A percentile compares a stretch with the other conserved stretches of the same genome.
These are phyloP conservation scores for Komagataella populi DNA, from an alignment of 805 yeast genomes.

Conservation along the genomic window DNA sequence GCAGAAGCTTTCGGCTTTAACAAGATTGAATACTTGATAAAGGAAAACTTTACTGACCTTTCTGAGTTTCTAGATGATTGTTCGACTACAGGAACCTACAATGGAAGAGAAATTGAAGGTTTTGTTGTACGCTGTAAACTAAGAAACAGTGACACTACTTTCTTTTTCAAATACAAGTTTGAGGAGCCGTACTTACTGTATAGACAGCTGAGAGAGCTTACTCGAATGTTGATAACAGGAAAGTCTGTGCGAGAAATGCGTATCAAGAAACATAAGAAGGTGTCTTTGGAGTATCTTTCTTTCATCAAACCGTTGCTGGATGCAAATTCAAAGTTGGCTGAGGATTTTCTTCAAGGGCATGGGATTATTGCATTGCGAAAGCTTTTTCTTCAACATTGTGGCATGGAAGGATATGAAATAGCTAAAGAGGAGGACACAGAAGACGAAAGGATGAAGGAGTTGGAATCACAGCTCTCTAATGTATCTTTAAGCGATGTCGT, in stretches of 20 bases:
- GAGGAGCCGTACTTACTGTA: conserved; percentile 91
- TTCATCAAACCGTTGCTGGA: conserved; percentile 48
- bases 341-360: conserved; percentile 35
- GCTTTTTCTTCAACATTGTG: conserved; percentile 37
- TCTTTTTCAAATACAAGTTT: conserved; percentile 85
- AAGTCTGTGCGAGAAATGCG: conserved; percentile 20
- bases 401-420: conserved; percentile 44
- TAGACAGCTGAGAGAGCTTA: conserved; percentile 81
- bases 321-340: conserved; percentile 28
- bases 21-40: conserved; percentile 31
- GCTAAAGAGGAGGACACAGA: conserved; percentile 30
- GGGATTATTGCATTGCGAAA: conserved; percentile 71
- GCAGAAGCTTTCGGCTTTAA: conserved; percentile 62
- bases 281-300: conserved; percentile 54
- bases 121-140: conserved; percentile 69
- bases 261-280: conserved; percentile 36
- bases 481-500: conserved; percentile 18
- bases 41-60: conserved; percentile 25
- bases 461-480: conserved; percentile 5
- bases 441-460: conserved; percentile 11
- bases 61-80: conserved; percentile 38
- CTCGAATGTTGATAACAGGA: conserved; percentile 37
- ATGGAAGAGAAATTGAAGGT: conserved; percentile 75
- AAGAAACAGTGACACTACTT: conserved; percentile 23
- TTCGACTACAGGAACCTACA: conserved; percentile 54